These are phyloP conservation scores for Podospora pseudocomata DNA, from an alignment of 495 filamentous ascomycete genomes.

Conservation along the genomic window DNA sequence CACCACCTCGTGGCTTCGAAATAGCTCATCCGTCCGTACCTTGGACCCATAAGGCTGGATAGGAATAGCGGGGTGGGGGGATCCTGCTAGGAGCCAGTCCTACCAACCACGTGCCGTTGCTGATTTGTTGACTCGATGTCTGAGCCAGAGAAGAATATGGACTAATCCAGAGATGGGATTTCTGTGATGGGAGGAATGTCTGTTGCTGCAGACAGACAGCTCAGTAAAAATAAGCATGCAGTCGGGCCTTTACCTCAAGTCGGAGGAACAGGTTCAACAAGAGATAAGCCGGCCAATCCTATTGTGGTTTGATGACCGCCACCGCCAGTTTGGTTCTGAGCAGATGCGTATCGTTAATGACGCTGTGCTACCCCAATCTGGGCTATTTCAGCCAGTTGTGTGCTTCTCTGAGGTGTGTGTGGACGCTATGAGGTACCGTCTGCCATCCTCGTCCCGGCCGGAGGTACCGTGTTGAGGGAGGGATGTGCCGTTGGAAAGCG, in stretches of 20 bases:
- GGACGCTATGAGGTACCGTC: neutral
- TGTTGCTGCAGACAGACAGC: conserved; percentile 2
- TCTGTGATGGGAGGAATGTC: neutral
- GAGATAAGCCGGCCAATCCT: conserved; percentile 18
- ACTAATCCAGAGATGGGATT: neutral
- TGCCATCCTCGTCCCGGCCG: neutral
- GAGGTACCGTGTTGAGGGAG: neutral
- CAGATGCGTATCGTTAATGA: conserved; percentile 3
- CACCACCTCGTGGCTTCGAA: neutral
- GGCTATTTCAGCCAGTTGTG: neutral
- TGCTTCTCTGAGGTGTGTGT: neutral
- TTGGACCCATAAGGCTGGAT: conserved; percentile 1
- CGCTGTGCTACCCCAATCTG: conserved; percentile 16
- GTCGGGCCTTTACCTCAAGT: conserved; percentile 16
- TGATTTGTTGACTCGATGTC: neutral
- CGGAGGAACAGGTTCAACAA: neutral
- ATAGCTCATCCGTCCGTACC: neutral
- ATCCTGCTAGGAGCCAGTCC: neutral
- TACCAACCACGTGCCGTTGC: neutral
- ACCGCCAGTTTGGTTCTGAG: conserved; percentile 18
- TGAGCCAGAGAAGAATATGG: neutral
- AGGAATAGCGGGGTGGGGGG: conserved; percentile 1
- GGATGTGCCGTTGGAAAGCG: neutral
- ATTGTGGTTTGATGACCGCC: conserved; percentile 7
- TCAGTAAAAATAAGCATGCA: conserved; percentile 12